Base-by-base conservation (phyloP, 331 rosid genomes). In the Malus hybrid region DNA sequence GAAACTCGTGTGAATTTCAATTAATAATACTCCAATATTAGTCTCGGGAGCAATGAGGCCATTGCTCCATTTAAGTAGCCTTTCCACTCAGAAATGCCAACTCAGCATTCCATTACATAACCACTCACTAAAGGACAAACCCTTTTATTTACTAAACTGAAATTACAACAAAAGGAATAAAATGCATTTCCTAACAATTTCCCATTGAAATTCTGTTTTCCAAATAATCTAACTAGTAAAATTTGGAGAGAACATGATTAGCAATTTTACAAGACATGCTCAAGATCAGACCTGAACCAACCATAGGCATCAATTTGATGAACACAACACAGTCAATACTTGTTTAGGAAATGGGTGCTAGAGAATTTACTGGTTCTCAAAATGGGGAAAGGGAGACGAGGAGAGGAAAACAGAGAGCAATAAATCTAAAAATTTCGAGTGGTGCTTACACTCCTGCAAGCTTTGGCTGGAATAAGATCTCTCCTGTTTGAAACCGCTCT, bases 401-500 rank as follows among this genome's bases (percentile, higher is more conserved):
- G 20, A 50, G 56, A 50, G 56, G 16, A 50, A 50, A 16, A 6
- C 20, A 50, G 3, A 50, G 9, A 50, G 56, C n/a, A 50, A 16
- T 50, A 50, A 16, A 65, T 65, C 69, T 65, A 32, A 31, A 71
- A 72, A 13, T 72, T 24, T 6, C 4, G 12, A 31, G 36, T 16
- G n/a, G 69, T 65, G 10, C 98, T 83, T 81, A 93, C 98, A 90
- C 74, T 83, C 91, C 95, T 24, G 90, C 93, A 81, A 90, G 87
- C 55, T 72, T 84, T 63, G 98, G 96, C 83, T 81, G 85, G 83
- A 93, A 93, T 79, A 92, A 85, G 79, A 92, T 74, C 80, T 92
- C 97, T 52, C 85, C 94, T 12, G 97, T 86, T 81, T 90, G 96
- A 87, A 93, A 93, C 56, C 94, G 85, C 84, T 90, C 97, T 83